These are phyloP conservation scores for Geopyxis carbonaria DNA, from an alignment of 495 filamentous ascomycete genomes.

Conservation along the genomic window DNA sequence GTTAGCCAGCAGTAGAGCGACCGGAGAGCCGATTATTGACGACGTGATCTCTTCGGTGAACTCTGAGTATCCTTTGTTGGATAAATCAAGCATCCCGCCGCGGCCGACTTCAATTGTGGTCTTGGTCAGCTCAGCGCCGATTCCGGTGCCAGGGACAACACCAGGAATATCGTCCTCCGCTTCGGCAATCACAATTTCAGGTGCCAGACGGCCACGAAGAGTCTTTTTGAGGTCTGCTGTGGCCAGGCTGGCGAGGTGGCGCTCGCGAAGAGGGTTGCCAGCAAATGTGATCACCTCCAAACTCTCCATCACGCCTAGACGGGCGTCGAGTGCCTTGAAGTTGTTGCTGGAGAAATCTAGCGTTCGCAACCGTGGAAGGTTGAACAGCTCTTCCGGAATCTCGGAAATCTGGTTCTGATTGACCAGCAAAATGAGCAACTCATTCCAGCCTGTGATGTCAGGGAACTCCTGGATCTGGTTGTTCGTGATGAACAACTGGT, in stretches of 20 bases:
- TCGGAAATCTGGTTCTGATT: constrained; percentile 62
- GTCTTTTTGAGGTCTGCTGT: constrained; percentile 69
- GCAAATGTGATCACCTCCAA: constrained; percentile 55
- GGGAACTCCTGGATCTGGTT: constrained; percentile 63
- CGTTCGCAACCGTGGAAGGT: constrained; percentile 46
- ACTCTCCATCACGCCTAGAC: constrained; percentile 63
- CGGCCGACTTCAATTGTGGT: constrained; percentile 19
- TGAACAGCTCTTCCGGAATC: constrained; percentile 57
- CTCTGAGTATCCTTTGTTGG: constrained; percentile 42
- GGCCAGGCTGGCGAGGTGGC: constrained; percentile 60
- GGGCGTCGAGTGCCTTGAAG: constrained; percentile 54
- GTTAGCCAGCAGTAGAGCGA: constrained; percentile 50
- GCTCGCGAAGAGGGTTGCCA: constrained; percentile 76
- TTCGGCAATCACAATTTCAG: constrained; percentile 63
- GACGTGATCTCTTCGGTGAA: constrained; percentile 33
- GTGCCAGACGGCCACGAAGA: constrained; percentile 51
- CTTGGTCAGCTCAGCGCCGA: constrained; percentile 56
- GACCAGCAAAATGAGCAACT: constrained; percentile 51
- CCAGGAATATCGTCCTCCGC: constrained; percentile 58
- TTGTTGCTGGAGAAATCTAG: constrained; percentile 75
- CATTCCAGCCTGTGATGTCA: constrained; percentile 50
- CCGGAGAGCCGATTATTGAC: constrained; percentile 29
- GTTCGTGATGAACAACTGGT: constrained; percentile 50
- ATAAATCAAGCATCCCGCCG: constrained; percentile 58
- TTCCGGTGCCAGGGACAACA: constrained; percentile 69